Evolutionary conservation across 768 basidiomycete genomes (phyloP).

Genomic region (Nevesoporus exiguus): DNA sequence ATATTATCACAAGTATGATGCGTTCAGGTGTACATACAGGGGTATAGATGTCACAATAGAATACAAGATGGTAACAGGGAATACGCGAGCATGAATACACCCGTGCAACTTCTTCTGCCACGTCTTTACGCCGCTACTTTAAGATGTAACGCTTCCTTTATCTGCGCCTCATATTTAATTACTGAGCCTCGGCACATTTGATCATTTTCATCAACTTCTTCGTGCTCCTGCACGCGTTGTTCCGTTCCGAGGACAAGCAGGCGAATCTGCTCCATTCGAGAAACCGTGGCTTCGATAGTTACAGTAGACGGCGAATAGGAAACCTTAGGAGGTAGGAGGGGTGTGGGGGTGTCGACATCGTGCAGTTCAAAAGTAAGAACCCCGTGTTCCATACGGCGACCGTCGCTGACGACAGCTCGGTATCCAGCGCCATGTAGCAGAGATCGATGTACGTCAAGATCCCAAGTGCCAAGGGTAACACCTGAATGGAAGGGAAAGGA

Average conservation of each 20-base stretch:
- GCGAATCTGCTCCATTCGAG: conserved; percentile 67
- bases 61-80: conserved; percentile 13
- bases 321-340: conserved; percentile 10
- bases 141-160: conserved; percentile 36
- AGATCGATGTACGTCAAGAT: no score
- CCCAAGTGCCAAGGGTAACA: no score
- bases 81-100: conserved; percentile 8
- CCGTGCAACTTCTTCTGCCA: no score
- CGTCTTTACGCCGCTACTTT: conserved; percentile 14
- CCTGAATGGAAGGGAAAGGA: no score
- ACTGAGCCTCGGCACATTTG: conserved; percentile 61
- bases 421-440: conserved; percentile 36
- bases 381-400: conserved; percentile 28
- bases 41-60: conserved; percentile 17
- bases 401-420: conserved; percentile 33
- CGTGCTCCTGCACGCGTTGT: conserved; percentile 59
- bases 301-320: conserved; percentile 11
- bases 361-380: conserved; percentile 25
- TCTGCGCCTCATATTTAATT: conserved; percentile 47
- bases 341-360: conserved; percentile 19
- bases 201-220: conserved; percentile 60
- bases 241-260: conserved; percentile 74
- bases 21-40: conserved; percentile 4
- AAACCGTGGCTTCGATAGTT: conserved; percentile 41
- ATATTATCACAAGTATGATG: conserved; percentile 22